These are phyloP conservation scores for Phragmites australis DNA, from an alignment of 176 grass and related monocot genomes.

Conservation along the genomic window DNA sequence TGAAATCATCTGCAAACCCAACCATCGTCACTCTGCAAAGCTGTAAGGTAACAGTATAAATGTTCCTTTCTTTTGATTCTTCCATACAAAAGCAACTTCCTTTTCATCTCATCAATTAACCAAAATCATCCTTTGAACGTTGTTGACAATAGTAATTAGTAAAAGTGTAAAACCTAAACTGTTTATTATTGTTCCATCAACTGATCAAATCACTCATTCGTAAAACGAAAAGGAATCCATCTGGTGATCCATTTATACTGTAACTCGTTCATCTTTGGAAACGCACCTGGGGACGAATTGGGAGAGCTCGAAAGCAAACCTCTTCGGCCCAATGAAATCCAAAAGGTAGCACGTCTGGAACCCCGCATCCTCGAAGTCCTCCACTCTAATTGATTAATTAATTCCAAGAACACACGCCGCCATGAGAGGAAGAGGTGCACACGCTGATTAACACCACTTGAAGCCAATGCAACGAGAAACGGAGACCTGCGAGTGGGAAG, in stretches of 20 bases:
- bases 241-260: background rate
- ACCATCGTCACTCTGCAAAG: no score
- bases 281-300: constrained; percentile 65
- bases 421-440: background rate
- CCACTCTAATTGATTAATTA: constrained; percentile 34
- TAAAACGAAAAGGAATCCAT: background rate
- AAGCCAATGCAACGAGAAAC: background rate
- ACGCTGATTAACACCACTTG: background rate
- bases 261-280: background rate
- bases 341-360: constrained; percentile 81
- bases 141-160: no score
- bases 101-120: background rate
- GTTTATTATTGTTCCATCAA: background rate
- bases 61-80: constrained; percentile 29
- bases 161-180: no score
- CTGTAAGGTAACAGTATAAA: background rate
- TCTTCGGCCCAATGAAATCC: constrained; percentile 77
- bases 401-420: constrained; percentile 20
- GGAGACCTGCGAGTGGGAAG: background rate
- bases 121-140: background rate
- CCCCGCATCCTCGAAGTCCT: constrained; percentile 54
- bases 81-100: constrained; percentile 16
- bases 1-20: background rate
- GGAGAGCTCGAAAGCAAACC: constrained; percentile 63
- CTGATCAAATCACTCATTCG: background rate